A percentile compares a stretch with the other conserved stretches of the same genome.
Evolutionary conservation across 2,329 filamentous ascomycete species (phyloP).

Genomic region (Fusarium tupiense): DNA sequence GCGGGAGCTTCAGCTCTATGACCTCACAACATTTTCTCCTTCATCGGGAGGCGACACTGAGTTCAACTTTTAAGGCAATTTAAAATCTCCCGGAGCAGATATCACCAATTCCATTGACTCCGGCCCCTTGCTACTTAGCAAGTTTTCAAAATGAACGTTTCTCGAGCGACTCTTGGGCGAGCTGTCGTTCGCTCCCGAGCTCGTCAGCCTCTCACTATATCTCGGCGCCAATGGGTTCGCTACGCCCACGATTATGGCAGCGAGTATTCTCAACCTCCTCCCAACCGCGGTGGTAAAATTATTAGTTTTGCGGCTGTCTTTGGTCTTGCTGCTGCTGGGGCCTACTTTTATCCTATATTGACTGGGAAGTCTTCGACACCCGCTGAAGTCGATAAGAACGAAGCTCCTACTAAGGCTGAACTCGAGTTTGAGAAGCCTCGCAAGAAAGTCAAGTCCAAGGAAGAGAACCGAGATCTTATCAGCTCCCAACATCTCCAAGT

Average conservation of each 20-base stretch:
- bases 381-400: slow-evolving; percentile 26
- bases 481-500: slow-evolving; percentile 90
- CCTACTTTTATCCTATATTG: slow-evolving; percentile 52
- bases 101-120: slow-evolving; percentile 2
- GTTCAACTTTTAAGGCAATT: slow-evolving; percentile 4
- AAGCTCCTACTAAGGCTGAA: slow-evolving; percentile 55
- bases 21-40: slow-evolving; percentile 39
- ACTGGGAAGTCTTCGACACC: slow-evolving; percentile 40
- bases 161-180: slow-evolving; percentile 44
- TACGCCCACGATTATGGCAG: slow-evolving; percentile 44
- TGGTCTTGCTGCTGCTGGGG: slow-evolving; percentile 51
- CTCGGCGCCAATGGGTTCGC: slow-evolving; percentile 46
- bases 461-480: slow-evolving; percentile 79
- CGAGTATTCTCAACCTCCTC: slow-evolving; percentile 29
- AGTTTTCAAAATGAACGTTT: slow-evolving; percentile 45
- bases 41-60: slow-evolving; percentile 18
- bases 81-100: neutral
- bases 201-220: slow-evolving; percentile 32
- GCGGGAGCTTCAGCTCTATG: slow-evolving; percentile 37
- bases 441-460: slow-evolving; percentile 66
- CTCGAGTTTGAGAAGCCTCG: slow-evolving; percentile 75
- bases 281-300: slow-evolving; percentile 42
- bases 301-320: slow-evolving; percentile 49
- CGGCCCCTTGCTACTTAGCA: neutral
- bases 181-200: slow-evolving; percentile 40